Base-by-base conservation (phyloP, 2,329 filamentous ascomycete genomes). In the Cladosporium oxysporum region DNA sequence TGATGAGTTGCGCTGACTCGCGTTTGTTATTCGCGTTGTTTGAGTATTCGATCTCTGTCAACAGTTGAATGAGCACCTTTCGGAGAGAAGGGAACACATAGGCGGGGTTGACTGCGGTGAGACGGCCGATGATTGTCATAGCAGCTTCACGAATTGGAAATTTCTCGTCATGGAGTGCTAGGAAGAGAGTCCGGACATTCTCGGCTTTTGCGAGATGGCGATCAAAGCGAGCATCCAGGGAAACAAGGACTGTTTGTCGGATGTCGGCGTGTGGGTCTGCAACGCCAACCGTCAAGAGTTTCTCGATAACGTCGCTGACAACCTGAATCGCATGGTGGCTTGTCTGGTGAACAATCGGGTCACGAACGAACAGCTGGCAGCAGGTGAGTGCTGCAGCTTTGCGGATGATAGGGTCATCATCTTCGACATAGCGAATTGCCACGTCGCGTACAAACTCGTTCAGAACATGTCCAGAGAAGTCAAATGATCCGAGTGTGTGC, bases 391-490 rank as follows among this genome's bases (percentile, higher is more conserved):
- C 93, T 2, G 95, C 94, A 18, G 95, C 95, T 78, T 97, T 94
- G 67, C 95, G 88, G 60, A 97, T 97, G 70, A 96, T 91, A 0
- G 92, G 86, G 72, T 97, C 96, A 71, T 98, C 94, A 69, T 96
- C 95, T 72, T 99, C 94, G 50, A 99, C 94, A 73, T 97, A 99
- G 77, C 94, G 95, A 75, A 99, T 96, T 4, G 96, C 95, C 59
- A 99, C 95, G 76, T 99, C 95, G 28, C 95, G 91, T 31, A 99
- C 95, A 72, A 99, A 99, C 76, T 99, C 96, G 73, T 99, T 99
- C 18, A 99, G 82, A 18, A 97, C 91, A 74, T 98, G 93, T 1
- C 92, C 88, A 37, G 83, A 90, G 75, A 99, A 99, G 77, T 99
- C 95, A 74, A 99, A 99, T 76, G 93, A 97, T n/a, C 95, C 96